phyloP scores from a whole-genome alignment of 192 early-diverging fungal genomes.

The Coemansia sp. region DNA sequence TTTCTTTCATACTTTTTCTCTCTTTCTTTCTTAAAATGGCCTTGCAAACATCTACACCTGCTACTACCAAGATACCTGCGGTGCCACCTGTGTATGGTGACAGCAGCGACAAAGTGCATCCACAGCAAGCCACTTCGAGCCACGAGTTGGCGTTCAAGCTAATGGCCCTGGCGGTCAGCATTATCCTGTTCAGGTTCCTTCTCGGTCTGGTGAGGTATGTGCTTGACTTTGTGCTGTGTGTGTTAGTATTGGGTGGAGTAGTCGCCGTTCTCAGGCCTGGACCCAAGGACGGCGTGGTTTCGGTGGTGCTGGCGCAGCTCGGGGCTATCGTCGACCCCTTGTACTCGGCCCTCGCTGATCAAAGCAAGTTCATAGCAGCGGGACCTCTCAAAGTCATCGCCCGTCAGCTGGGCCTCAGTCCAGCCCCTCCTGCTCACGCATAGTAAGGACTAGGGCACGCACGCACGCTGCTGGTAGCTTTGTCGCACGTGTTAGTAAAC shows the following conservation, averaged over 20 bases:
- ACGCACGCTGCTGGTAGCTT: neutral
- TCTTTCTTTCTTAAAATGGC: neutral
- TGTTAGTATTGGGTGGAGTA: constrained; percentile 21
- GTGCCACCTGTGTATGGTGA: neutral
- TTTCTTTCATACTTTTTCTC: neutral
- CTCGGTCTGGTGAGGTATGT: constrained; percentile 32
- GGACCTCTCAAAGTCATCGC: constrained; percentile 22
- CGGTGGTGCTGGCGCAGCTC: constrained; percentile 27
- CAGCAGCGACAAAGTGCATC: neutral
- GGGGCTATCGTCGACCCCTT: constrained; percentile 39
- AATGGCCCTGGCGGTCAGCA: constrained; percentile 17
- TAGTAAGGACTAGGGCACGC: neutral
- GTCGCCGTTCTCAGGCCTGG: constrained; percentile 34
- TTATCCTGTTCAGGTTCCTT: constrained; percentile 18
- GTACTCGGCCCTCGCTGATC: constrained; percentile 32
- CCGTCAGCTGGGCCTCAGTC: constrained; percentile 22
- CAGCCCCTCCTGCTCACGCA: constrained; percentile 11
- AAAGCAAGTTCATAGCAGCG: constrained; percentile 13
- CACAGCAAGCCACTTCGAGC: neutral
- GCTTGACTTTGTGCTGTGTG: constrained; percentile 28
- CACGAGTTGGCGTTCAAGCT: constrained; percentile 36
- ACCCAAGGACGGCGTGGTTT: constrained; percentile 23
- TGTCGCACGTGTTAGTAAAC: constrained; percentile 1
- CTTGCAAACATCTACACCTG: neutral
- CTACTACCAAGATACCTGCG: neutral